phyloP scores from a whole-genome alignment of 495 filamentous ascomycete genomes.

The Talaromyces borbonicus region DNA sequence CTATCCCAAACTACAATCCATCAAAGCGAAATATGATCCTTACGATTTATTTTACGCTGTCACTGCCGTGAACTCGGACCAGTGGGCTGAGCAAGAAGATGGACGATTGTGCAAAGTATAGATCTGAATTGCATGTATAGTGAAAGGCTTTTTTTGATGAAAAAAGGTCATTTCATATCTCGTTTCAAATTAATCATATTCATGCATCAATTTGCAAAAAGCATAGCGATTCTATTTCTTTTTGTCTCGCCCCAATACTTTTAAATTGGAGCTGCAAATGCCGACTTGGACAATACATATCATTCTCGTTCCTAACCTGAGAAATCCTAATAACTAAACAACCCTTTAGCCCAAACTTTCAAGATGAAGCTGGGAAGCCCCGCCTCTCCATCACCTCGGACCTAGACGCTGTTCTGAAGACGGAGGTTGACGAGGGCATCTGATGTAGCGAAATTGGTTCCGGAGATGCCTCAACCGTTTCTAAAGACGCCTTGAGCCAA shows the following conservation, averaged over 20 bases:
- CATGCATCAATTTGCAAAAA: too few relatives aligned
- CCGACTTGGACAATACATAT: too few relatives aligned
- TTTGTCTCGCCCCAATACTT: too few relatives aligned
- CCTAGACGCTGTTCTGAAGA: constrained; percentile 41
- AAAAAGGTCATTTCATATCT: too few relatives aligned
- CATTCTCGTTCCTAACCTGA: too few relatives aligned
- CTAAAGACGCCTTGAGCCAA: constrained; percentile 27
- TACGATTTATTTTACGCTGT: constrained; percentile 46
- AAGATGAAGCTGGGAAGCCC: constrained; percentile 7
- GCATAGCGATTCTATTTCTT: too few relatives aligned
- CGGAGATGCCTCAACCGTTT: constrained; percentile 8
- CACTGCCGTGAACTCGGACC: constrained; percentile 52
- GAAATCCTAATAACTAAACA: too few relatives aligned
- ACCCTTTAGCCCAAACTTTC: too few relatives aligned
- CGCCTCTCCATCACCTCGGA: constrained; percentile 18
- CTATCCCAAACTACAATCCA: constrained; percentile 23
- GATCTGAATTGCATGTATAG: too few relatives aligned
- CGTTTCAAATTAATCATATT: too few relatives aligned
- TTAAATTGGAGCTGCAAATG: too few relatives aligned
- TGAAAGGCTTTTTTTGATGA: too few relatives aligned
- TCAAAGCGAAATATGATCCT: constrained; percentile 47
- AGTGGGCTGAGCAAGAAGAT: constrained; percentile 30
- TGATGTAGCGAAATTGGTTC: constrained; percentile 30
- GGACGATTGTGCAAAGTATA: constrained; percentile 31
- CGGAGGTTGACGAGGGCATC: constrained; percentile 47